Evolutionary conservation across 345 rosid genomes (phyloP), one percentile per base, ranked within the genome.

Genomic region (Bruguiera parviflora): DNA sequence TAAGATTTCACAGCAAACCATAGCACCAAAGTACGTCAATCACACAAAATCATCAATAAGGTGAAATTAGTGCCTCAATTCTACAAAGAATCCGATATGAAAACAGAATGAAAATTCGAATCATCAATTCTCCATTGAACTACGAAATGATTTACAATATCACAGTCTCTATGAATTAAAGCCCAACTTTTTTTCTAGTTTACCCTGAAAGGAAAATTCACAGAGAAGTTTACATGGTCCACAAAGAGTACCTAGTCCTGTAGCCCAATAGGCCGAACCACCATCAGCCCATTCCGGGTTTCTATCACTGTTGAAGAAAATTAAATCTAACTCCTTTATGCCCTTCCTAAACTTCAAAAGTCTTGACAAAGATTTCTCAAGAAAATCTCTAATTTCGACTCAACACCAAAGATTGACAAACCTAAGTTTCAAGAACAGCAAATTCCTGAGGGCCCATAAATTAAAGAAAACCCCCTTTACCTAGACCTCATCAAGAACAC

Each of bases 401-500:
- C 16, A 27, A 24, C 25, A 3, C 15, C 16, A 43, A 43, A 24
- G 16, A 56, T 11, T 27, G 18, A 15, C 5, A 56, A 10, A 21
- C 24, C 31, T 56, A 56, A 24, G 28, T 24, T 56, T 56, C 59
- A 24, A 56, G 59, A 56, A 43, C 49, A 43, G 25, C 18, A 56
- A 56, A 24, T 56, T 56, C 15, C 2, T 24, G 59, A 56, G 24
- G 31, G 59, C 31, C 59, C 25, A 56, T 56, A 56, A 56, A 56
- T 56, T 56, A 56, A 27, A 56, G 28, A 27, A 24, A 15, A 24
- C 59, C 16, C 31, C 2, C 16, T 10, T 56, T 25, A 79, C 68
- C 72, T 58, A 1, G 84, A 73, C 62, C 90, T 70, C 58, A 91
- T 86, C 87, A 89, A 84, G 91, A 91, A 93, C 65, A 93, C 77